Conservation (phyloP, 371 early-diverging fungal species). For the Mortierella sp. region DNA sequence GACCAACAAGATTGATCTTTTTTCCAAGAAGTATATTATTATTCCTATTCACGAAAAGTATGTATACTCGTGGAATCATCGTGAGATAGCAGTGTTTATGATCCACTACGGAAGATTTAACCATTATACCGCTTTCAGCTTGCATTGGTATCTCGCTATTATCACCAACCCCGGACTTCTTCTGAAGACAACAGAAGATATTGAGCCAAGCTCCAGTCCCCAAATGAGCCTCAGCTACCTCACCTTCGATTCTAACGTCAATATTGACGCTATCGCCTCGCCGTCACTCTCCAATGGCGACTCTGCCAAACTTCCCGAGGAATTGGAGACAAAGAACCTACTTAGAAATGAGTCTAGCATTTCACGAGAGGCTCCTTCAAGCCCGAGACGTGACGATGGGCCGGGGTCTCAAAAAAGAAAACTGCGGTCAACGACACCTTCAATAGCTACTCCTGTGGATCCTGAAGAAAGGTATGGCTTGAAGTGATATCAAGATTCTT, state of each 20-base stretch:
- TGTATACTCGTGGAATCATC: background rate
- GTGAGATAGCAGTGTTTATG: background rate
- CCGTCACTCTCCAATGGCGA: background rate
- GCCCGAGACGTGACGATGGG: background rate
- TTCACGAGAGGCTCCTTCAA: background rate
- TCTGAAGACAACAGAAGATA: background rate
- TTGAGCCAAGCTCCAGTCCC: background rate
- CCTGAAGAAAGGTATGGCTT: conserved; percentile 28
- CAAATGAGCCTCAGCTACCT: background rate
- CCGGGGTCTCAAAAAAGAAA: background rate
- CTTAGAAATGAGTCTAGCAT: background rate
- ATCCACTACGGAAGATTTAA: background rate
- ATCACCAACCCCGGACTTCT: conserved; percentile 65
- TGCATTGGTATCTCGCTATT: conserved; percentile 79
- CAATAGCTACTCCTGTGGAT: conserved; percentile 15
- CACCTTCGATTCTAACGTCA: background rate
- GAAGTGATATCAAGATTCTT: background rate
- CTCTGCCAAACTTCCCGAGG: background rate
- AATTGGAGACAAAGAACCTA: background rate
- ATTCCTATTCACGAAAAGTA: conserved; percentile 79
- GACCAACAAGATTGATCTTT: conserved; percentile 76
- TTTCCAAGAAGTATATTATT: conserved; percentile 68
- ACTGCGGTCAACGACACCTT: conserved; percentile 17
- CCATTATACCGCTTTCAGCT: background rate
- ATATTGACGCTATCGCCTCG: background rate